Conservation (phyloP, 331 rosid genomes). For the Acacia pycnantha region DNA sequence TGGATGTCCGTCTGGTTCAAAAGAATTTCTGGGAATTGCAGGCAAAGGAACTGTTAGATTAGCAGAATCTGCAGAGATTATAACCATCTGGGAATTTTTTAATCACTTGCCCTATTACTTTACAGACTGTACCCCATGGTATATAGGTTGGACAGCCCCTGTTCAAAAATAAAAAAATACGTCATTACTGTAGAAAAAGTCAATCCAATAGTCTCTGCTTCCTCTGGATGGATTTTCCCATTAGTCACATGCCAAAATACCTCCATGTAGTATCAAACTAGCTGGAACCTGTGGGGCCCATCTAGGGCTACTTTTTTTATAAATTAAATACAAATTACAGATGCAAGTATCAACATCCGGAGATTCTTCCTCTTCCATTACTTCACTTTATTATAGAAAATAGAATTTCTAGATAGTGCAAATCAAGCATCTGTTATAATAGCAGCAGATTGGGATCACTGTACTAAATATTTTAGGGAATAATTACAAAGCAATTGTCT, state of each 20-base stretch:
- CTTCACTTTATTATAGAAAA: neutral
- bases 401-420: neutral
- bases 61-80: conserved; percentile 30
- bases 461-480: neutral
- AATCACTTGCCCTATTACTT: conserved; percentile 7
- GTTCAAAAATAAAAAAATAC: neutral
- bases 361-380: neutral
- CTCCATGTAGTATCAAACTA: neutral
- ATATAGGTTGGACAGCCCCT: neutral
- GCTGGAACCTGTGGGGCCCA: neutral
- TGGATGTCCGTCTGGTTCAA: neutral
- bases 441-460: neutral
- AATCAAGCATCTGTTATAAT: neutral
- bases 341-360: neutral
- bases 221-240: neutral
- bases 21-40: conserved; percentile 18
- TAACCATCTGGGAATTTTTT: conserved; percentile 40
- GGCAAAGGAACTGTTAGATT: conserved; percentile 23
- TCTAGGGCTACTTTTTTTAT: neutral
- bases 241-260: neutral
- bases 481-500: neutral
- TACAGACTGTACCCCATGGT: neutral
- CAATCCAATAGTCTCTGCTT: neutral
- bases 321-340: neutral
- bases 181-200: neutral